phyloP scores from a whole-genome alignment of 495 filamentous ascomycete genomes.

The Tuber microsphaerosporum region DNA sequence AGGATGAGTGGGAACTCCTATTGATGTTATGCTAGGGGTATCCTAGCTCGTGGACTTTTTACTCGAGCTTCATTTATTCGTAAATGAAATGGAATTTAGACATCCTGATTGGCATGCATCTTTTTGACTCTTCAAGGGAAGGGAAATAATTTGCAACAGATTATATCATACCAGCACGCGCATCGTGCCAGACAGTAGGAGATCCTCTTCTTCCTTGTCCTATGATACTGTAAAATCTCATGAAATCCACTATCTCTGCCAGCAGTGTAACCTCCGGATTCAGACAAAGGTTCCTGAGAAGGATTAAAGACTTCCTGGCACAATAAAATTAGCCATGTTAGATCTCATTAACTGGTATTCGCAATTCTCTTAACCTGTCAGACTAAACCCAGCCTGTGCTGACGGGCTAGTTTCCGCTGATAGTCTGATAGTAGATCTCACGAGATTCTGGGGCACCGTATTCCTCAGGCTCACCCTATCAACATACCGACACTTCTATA shows the following conservation, averaged over 20 bases:
- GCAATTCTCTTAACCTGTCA: too few relatives aligned
- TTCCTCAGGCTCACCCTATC: too few relatives aligned
- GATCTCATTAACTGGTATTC: too few relatives aligned
- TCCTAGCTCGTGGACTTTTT: background rate
- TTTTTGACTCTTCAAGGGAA: background rate
- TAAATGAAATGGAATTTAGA: background rate
- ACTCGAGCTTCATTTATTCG: background rate
- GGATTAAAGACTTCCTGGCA: too few relatives aligned
- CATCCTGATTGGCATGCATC: background rate
- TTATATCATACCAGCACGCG: background rate
- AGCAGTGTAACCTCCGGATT: too few relatives aligned
- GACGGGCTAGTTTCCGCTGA: too few relatives aligned
- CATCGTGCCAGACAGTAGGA: background rate
- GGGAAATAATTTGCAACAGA: background rate
- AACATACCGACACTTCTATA: background rate
- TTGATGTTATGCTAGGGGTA: background rate
- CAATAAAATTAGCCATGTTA: too few relatives aligned
- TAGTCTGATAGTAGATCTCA: too few relatives aligned
- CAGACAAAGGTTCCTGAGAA: too few relatives aligned
- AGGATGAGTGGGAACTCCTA: background rate
- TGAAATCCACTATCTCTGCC: too few relatives aligned
- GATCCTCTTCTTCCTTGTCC: background rate
- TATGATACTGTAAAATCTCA: background rate
- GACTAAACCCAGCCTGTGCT: too few relatives aligned
- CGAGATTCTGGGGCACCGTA: too few relatives aligned